These are phyloP conservation scores for Ustilago trichophora DNA, from an alignment of 1,284 basidiomycete species.

Conservation along the genomic window DNA sequence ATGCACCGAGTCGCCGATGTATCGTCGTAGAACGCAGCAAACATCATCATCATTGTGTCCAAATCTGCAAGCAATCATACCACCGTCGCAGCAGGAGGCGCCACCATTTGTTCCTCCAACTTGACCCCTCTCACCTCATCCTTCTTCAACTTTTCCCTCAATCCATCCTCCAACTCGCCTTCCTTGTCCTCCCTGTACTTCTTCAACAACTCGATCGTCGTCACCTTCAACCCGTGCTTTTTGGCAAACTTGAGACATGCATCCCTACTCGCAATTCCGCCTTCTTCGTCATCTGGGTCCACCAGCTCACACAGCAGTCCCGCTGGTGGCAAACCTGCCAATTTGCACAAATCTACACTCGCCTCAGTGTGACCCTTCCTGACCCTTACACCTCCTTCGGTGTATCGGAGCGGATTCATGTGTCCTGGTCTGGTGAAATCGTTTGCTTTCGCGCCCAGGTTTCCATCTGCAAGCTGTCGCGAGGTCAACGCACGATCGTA, in stretches of 20 bases:
- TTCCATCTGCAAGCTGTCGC: conserved; percentile 75
- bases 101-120: conserved; percentile 42
- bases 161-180: conserved; percentile 23
- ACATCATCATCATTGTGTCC: too few relatives aligned
- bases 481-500: conserved; percentile 90
- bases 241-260: conserved; percentile 93
- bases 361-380: conserved; percentile 94
- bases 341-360: conserved; percentile 84
- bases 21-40: too few relatives aligned
- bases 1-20: too few relatives aligned
- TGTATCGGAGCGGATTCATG: conserved; percentile 89
- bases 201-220: conserved; percentile 80
- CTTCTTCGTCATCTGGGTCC: conserved; percentile 83
- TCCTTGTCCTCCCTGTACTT: conserved; percentile 64
- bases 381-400: conserved; percentile 81
- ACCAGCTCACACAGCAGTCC: conserved; percentile 95
- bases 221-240: conserved; percentile 88
- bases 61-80: too few relatives aligned
- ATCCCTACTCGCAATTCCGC: conserved; percentile 94
- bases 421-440: conserved; percentile 95
- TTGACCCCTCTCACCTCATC: conserved; percentile 36
- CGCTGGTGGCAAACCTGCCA: conserved; percentile 79
- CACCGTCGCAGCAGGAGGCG: conserved; percentile 17
- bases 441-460: conserved; percentile 56
- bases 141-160: conserved; percentile 4